Base-by-base conservation (phyloP, 176 grass and related monocot species). In the Alloteropsis semialata region DNA sequence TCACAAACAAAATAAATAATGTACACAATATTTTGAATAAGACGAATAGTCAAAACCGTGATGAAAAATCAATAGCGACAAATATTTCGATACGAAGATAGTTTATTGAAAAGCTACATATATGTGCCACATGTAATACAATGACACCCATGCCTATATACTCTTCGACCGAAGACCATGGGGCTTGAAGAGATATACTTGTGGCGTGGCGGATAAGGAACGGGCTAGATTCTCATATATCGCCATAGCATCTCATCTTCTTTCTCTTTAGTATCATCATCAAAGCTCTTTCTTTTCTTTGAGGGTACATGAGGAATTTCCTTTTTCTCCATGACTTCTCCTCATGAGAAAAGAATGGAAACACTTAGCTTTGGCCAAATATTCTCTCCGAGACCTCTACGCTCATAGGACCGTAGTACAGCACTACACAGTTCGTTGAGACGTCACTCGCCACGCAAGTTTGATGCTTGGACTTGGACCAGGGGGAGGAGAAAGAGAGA, bases 161-260 rank as follows among this genome's bases (percentile, higher is more conserved):
- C n/a, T 36, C 34, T 36, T 36, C 5, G 34, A 36, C 34, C 34
- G 10, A 48, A 48, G 43, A 1, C 4, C 4, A 48, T 3, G 14
- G 17, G 48, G 21, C 18, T 21, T 21, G 50, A 53, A 24, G 25
- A 48, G 44, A 72, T 49, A 9, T 21, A 30, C 25, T 7, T 24
- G 18, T 15, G 0, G 1, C 3, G 3, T 19, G 14, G 25, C 13
- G 6, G 24, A 33, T 2, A 15, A 13, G 25, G 59, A 65, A 76
- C 34, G 65, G n/a, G n/a, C n/a, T n/a, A 18, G 72, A 68, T 84
- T 84, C 62, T 30, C 22, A 45, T 58, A 69, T 44, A 76, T 36
- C 49, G 0, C 22, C 65, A 77, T 25, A 13, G 82, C 49, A 48
- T 84, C 73, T 69, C 62, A 0, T 27, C 24, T 77, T 17, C 12